A percentile compares a stretch with the other conserved stretches of the same genome.
Evolutionary conservation across 1,284 basidiomycete species (phyloP).

Genomic region (Cryptococcus sp.): DNA sequence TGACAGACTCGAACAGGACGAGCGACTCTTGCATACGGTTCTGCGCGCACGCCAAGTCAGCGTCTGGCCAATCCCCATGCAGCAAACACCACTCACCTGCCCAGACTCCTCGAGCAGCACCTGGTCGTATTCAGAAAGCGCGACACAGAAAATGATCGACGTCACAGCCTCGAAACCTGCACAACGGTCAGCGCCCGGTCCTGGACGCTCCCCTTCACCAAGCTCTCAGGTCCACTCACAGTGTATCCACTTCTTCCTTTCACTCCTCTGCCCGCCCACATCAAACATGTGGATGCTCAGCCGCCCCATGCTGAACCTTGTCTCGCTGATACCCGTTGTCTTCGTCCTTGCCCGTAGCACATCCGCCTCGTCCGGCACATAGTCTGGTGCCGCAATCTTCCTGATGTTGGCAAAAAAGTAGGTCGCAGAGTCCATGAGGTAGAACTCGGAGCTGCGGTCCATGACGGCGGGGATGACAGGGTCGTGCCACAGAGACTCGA

Average conservation of each 20-base stretch:
- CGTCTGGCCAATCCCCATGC: background rate
- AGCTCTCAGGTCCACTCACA: slow-evolving; percentile 53
- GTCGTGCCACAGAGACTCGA: slow-evolving; percentile 84
- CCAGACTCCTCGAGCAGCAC: slow-evolving; percentile 68
- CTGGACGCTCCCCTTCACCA: background rate
- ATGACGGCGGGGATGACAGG: slow-evolving; percentile 81
- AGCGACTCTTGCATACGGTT: slow-evolving; percentile 77
- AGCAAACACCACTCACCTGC: slow-evolving; percentile 46
- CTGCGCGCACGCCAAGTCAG: slow-evolving; percentile 49
- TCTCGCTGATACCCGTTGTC: slow-evolving; percentile 91
- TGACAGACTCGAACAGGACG: slow-evolving; percentile 79
- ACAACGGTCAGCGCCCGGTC: background rate
- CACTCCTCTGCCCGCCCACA: slow-evolving; percentile 87
- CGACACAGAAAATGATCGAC: slow-evolving; percentile 92
- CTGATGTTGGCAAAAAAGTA: slow-evolving; percentile 88
- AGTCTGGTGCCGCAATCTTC: slow-evolving; percentile 74
- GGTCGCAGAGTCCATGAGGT: slow-evolving; percentile 91
- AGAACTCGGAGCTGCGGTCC: slow-evolving; percentile 84
- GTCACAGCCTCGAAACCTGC: slow-evolving; percentile 82
- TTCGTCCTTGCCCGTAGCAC: slow-evolving; percentile 85
- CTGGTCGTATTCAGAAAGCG: slow-evolving; percentile 91
- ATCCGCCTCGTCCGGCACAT: slow-evolving; percentile 83
- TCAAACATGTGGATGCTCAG: slow-evolving; percentile 74
- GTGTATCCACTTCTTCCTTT: slow-evolving; percentile 93
- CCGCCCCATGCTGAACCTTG: slow-evolving; percentile 57